Conservation (phyloP, 2,329 filamentous ascomycete genomes). For the Neonectria magnoliae region DNA sequence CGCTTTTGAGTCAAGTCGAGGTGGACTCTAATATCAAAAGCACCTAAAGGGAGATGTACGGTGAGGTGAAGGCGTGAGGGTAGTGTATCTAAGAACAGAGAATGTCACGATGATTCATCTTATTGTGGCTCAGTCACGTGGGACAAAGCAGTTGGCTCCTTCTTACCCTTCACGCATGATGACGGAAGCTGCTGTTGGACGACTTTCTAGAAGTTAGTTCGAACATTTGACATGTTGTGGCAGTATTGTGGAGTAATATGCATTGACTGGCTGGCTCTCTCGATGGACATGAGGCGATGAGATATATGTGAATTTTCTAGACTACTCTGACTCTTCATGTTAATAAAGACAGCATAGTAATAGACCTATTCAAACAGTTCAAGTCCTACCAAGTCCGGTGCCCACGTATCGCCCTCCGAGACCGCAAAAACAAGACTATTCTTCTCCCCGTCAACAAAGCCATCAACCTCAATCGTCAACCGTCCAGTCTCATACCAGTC, state of each 20-base stretch:
- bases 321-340: neutral
- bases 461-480: conserved; percentile 55
- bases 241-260: neutral
- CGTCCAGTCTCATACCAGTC: conserved; percentile 62
- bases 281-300: neutral
- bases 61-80: neutral
- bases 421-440: conserved; percentile 51
- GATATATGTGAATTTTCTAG: neutral
- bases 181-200: neutral
- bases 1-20: neutral
- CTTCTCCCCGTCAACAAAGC: conserved; percentile 53
- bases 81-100: neutral
- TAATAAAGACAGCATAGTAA: neutral
- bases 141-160: neutral
- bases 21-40: too few species aligned
- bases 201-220: neutral
- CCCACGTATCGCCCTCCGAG: conserved; percentile 42
- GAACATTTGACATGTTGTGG: neutral
- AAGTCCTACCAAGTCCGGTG: conserved; percentile 57
- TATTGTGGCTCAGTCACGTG: neutral
- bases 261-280: neutral
- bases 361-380: conserved; percentile 36
- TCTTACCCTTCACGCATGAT: neutral
- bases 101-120: too few species aligned
- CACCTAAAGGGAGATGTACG: neutral